A percentile compares a stretch with the other conserved stretches of the same genome.
Conservation (phyloP, 495 filamentous ascomycete species). For the Pyrenopolyporus hunteri region DNA sequence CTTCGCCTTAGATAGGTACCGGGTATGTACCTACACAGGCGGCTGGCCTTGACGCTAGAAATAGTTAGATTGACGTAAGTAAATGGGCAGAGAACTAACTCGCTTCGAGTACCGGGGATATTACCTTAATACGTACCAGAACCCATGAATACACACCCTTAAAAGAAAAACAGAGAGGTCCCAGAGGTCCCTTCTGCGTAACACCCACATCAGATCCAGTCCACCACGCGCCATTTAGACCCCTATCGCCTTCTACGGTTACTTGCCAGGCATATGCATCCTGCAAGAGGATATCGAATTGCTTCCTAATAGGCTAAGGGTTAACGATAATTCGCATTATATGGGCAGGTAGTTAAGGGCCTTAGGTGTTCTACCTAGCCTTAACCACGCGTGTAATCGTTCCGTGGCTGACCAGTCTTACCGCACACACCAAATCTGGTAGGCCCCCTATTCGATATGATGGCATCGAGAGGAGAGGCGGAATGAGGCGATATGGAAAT, state of each 20-base stretch:
- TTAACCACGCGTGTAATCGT: background rate
- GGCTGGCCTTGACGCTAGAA: no score
- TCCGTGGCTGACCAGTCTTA: background rate
- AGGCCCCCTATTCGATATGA: background rate
- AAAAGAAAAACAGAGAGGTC: background rate
- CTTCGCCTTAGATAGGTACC: no score
- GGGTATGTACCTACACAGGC: no score
- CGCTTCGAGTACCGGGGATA: no score
- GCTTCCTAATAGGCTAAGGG: slow-evolving; percentile 10
- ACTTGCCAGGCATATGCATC: no score
- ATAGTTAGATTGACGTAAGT: no score
- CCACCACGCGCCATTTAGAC: slow-evolving; percentile 4
- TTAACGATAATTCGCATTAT: background rate
- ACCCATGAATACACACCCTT: background rate
- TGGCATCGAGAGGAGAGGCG: background rate
- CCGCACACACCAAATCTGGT: background rate
- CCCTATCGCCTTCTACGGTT: slow-evolving; percentile 1
- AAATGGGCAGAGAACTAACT: no score
- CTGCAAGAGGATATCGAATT: slow-evolving; percentile 20
- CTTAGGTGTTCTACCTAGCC: background rate
- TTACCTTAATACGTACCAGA: no score
- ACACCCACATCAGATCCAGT: slow-evolving; percentile 17
- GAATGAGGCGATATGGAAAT: background rate
- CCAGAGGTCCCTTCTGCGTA: background rate
- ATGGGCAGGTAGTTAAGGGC: slow-evolving; percentile 1